phyloP scores from a whole-genome alignment of 2,329 filamentous ascomycete species.

The Aspergillus proliferans region DNA sequence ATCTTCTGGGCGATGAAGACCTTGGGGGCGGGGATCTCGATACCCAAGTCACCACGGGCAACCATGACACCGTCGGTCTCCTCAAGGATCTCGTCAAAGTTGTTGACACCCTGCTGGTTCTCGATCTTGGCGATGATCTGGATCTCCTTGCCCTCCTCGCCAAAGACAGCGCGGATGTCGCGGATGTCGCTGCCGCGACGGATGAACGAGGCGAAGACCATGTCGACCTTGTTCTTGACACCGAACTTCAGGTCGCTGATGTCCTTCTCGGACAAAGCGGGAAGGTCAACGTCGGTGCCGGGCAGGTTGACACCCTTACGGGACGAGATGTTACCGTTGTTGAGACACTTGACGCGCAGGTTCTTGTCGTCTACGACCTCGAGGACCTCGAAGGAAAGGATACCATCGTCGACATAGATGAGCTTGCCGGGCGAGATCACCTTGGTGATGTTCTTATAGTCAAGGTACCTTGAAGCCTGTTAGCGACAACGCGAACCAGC shows the following conservation, averaged over 20 bases:
- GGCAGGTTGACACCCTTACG: constrained; percentile 99
- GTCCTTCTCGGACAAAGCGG: constrained; percentile 96
- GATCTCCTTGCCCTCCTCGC: constrained; percentile 87
- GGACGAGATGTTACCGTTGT: constrained; percentile 98
- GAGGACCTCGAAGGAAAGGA: constrained; percentile 91
- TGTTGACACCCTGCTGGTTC: constrained; percentile 99
- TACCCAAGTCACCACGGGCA: constrained; percentile 94
- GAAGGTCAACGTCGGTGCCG: constrained; percentile 97
- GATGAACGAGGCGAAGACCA: constrained; percentile 99
- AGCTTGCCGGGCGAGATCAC: constrained; percentile 85
- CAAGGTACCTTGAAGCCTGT: constrained; percentile 64
- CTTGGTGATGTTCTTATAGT: constrained; percentile 99
- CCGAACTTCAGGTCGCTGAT: constrained; percentile 89
- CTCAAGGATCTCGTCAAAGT: constrained; percentile 93
- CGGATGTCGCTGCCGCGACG: constrained; percentile 87
- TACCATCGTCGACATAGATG: constrained; percentile 98
- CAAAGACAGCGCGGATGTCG: constrained; percentile 85
- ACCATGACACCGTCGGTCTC: constrained; percentile 99
- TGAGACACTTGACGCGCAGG: constrained; percentile 76
- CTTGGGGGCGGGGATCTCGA: constrained; percentile 96
- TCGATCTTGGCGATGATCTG: constrained; percentile 99
- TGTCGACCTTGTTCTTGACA: constrained; percentile 98
- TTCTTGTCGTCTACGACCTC: constrained; percentile 84
- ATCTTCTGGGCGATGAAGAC: constrained; percentile 99
- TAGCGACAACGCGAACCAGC: background rate